These are phyloP conservation scores for Diplodia intermedia DNA, from an alignment of 2,329 filamentous ascomycete genomes.

Conservation along the genomic window DNA sequence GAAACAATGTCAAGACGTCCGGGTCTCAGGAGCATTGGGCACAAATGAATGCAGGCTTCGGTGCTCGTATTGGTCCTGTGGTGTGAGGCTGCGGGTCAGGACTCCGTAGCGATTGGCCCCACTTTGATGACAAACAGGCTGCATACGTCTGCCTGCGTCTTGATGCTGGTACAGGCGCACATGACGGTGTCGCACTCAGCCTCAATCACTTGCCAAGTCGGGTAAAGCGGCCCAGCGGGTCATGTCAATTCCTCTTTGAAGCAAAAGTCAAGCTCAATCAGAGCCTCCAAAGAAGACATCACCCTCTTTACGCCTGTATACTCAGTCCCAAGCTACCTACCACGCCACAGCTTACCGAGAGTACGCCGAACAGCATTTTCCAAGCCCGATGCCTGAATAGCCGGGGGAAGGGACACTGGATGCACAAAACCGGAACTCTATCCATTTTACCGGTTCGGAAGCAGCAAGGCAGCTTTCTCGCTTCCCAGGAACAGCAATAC, in stretches of 20 bases:
- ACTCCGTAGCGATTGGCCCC: background rate
- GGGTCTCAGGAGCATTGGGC: background rate
- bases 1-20: background rate
- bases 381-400: background rate
- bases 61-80: background rate
- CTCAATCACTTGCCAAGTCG: conserved; percentile 14
- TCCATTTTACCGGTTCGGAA: background rate
- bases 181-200: background rate
- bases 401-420: background rate
- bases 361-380: background rate
- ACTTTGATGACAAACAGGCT: background rate
- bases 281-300: background rate
- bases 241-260: background rate
- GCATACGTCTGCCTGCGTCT: background rate
- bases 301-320: background rate
- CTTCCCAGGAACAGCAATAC: background rate
- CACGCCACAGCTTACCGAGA: background rate
- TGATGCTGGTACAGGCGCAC: background rate
- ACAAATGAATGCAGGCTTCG: background rate
- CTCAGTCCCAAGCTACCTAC: background rate
- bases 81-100: background rate
- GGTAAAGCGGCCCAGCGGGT: conserved; percentile 3
- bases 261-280: conserved; percentile 9
- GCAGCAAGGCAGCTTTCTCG: background rate
- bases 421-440: background rate